phyloP scores from a whole-genome alignment of 441 rosid genomes.

The Syzygium syzygioides region DNA sequence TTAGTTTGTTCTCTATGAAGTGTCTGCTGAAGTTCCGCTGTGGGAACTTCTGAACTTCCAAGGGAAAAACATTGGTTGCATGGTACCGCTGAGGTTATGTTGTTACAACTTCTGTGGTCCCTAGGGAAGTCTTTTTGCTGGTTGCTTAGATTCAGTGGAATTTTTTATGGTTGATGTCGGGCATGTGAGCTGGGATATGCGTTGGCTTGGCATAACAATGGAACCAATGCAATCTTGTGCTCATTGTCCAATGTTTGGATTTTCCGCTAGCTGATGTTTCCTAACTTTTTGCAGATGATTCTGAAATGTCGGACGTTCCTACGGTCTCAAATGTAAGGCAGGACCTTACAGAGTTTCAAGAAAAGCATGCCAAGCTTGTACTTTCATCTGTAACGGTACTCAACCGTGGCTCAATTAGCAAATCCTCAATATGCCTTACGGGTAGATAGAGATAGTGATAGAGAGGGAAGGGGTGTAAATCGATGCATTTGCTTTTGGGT shows the following conservation, averaged over 20 bases:
- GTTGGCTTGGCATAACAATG: background rate
- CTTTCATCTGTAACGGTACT: slow-evolving; percentile 33
- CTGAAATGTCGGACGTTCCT: slow-evolving; percentile 28
- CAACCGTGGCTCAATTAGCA: background rate
- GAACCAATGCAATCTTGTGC: background rate
- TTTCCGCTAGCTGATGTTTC: background rate
- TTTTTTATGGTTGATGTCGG: background rate
- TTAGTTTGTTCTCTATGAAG: background rate
- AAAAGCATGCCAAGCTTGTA: slow-evolving; percentile 36
- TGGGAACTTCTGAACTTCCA: background rate
- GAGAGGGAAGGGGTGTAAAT: background rate
- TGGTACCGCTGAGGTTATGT: background rate
- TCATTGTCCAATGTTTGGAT: background rate
- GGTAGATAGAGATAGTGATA: background rate
- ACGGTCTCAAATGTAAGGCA: slow-evolving; percentile 30
- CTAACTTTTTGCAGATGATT: slow-evolving; percentile 23
- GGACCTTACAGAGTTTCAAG: slow-evolving; percentile 45
- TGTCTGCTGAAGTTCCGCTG: background rate
- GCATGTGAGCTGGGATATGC: background rate
- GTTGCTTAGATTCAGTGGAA: background rate
- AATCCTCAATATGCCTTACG: background rate
- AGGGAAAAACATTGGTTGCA: background rate
- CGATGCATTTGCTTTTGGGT: background rate
- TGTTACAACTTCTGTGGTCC: background rate
- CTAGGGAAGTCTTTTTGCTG: background rate